These are phyloP conservation scores for Tremellales sp. DNA, from an alignment of 1,284 basidiomycete genomes.

Conservation along the genomic window DNA sequence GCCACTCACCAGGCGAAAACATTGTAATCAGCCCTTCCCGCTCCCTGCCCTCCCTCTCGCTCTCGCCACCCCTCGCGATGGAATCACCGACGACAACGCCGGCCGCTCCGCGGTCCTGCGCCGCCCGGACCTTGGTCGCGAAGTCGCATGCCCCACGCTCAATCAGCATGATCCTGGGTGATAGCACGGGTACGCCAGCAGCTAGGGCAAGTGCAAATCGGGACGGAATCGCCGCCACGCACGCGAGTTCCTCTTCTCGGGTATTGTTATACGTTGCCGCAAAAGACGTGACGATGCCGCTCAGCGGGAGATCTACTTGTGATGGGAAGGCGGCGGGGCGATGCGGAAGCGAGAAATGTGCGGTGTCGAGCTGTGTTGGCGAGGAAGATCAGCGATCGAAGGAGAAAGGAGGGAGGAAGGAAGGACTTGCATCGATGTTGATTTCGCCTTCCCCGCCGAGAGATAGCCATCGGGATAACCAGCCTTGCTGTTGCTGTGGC, in stretches of 20 bases:
- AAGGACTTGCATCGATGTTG: background rate
- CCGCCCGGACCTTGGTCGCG: slow-evolving; percentile 75
- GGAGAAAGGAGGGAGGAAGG: background rate
- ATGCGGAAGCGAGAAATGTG: slow-evolving; percentile 44
- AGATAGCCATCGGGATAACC: slow-evolving; percentile 35
- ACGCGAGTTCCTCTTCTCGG: no score
- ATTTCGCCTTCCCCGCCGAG: slow-evolving; percentile 38
- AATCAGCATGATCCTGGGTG: no score
- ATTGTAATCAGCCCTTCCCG: slow-evolving; percentile 81
- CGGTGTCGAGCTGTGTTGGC: background rate
- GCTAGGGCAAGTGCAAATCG: no score
- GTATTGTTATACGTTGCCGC: no score
- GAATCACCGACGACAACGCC: slow-evolving; percentile 83
- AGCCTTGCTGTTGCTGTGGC: no score
- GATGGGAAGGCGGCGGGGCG: slow-evolving; percentile 46
- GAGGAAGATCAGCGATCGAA: background rate
- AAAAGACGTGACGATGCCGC: slow-evolving; percentile 35
- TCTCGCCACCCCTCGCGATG: slow-evolving; percentile 33
- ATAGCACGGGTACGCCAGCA: no score
- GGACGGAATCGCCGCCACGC: no score
- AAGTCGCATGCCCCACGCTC: slow-evolving; percentile 84
- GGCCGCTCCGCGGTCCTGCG: slow-evolving; percentile 74
- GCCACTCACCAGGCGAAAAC: slow-evolving; percentile 65
- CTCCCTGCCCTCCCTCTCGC: slow-evolving; percentile 59
- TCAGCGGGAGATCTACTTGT: slow-evolving; percentile 34